Percentiles rank a stretch among this genome's conserved stretches.
phyloP scores from a whole-genome alignment of 768 basidiomycete genomes.

The Rhizopogon salebrosus region DNA sequence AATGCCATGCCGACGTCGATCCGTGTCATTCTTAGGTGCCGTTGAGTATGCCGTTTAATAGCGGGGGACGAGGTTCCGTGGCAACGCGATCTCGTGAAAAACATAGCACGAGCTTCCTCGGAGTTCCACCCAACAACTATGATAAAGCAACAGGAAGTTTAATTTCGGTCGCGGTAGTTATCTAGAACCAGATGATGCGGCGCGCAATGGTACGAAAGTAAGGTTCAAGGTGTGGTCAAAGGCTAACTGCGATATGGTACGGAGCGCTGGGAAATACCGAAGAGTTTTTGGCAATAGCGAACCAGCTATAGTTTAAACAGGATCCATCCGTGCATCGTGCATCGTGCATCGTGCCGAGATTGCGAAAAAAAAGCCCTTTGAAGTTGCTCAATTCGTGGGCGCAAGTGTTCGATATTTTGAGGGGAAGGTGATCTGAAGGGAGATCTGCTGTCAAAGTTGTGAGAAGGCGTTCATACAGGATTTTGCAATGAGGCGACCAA shows the following conservation, averaged over 20 bases:
- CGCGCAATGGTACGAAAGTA: slow-evolving; percentile 5
- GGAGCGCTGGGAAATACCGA: slow-evolving; percentile 6
- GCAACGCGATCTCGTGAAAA: background rate
- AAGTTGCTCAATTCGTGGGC: slow-evolving; percentile 27
- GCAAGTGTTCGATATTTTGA: slow-evolving; percentile 9
- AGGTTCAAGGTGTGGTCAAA: slow-evolving; percentile 16
- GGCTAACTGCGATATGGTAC: slow-evolving; percentile 15
- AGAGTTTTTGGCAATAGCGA: slow-evolving; percentile 12
- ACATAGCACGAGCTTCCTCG: background rate
- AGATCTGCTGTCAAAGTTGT: slow-evolving; percentile 22
- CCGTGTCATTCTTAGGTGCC: background rate
- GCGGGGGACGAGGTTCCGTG: background rate
- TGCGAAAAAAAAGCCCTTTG: slow-evolving; percentile 19
- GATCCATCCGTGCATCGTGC: slow-evolving; percentile 4
- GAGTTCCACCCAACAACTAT: background rate
- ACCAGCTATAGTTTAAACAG: slow-evolving; percentile 5
- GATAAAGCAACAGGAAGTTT: background rate
- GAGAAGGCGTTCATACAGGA: slow-evolving; percentile 8
- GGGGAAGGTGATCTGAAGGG: slow-evolving; percentile 2
- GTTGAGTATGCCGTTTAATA: background rate
- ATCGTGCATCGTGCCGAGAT: slow-evolving; percentile 10
- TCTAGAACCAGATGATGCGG: background rate
- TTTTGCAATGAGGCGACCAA: slow-evolving; percentile 7
- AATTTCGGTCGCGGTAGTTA: background rate
- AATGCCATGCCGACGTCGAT: slow-evolving; percentile 1